Conservation (phyloP, 345 rosid genomes). For the Heritiera littoralis region DNA sequence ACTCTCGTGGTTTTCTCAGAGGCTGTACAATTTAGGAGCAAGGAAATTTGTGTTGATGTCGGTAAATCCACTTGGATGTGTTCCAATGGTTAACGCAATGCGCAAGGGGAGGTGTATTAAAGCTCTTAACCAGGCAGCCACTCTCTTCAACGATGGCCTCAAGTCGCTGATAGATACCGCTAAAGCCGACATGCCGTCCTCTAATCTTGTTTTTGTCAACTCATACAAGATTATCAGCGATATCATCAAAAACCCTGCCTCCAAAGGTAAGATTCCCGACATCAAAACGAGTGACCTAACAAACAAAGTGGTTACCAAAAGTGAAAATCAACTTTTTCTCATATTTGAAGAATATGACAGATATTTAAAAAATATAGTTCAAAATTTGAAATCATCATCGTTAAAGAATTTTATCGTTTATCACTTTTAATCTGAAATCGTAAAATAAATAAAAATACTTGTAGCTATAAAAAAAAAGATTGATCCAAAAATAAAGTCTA, state of each 20-base stretch:
- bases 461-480: too few relatives aligned
- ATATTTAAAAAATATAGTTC: too few relatives aligned
- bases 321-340: too few relatives aligned
- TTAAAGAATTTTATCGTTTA: too few relatives aligned
- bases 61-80: slow-evolving; percentile 54
- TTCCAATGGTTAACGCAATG: slow-evolving; percentile 31
- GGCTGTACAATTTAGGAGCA: slow-evolving; percentile 47
- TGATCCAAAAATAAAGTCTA: too few relatives aligned
- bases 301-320: too few relatives aligned
- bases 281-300: too few relatives aligned
- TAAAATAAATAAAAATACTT: too few relatives aligned
- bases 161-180: slow-evolving; percentile 24
- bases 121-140: slow-evolving; percentile 45
- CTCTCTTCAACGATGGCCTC: slow-evolving; percentile 47
- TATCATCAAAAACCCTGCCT: slow-evolving; percentile 38
- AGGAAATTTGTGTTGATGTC: slow-evolving; percentile 61
- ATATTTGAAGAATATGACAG: too few relatives aligned
- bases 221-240: slow-evolving; percentile 49
- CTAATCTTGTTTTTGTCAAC: slow-evolving; percentile 45
- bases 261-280: slow-evolving; percentile 34
- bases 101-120: slow-evolving; percentile 26
- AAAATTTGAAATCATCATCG: too few relatives aligned
- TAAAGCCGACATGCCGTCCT: slow-evolving; percentile 31
- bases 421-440: too few relatives aligned
- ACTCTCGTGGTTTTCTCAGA: slow-evolving; percentile 30